A percentile compares a stretch with the other conserved stretches of the same genome.
Evolutionary conservation across 2,329 filamentous ascomycete genomes (phyloP).

Genomic region (Whalleya microplaca): DNA sequence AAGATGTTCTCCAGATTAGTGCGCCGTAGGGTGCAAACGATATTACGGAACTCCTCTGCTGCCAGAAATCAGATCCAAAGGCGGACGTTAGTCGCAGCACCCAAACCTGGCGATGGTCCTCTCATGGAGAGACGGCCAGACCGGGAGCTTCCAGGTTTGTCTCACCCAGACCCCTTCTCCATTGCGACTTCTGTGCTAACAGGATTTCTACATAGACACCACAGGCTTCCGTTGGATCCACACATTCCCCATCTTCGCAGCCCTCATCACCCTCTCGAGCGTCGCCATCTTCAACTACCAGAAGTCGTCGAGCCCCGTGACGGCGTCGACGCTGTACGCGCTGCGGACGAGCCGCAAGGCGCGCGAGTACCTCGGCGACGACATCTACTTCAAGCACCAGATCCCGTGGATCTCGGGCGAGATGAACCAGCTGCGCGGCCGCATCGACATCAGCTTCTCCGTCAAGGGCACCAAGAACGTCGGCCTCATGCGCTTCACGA

Average conservation of each 20-base stretch:
- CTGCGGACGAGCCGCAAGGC: constrained; percentile 79
- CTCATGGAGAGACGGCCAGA: constrained; percentile 68
- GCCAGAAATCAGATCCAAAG: constrained; percentile 32
- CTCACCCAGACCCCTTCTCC: background rate
- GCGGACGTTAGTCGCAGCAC: constrained; percentile 57
- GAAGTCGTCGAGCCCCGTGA: constrained; percentile 83
- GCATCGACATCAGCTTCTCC: constrained; percentile 83
- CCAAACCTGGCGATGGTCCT: constrained; percentile 63
- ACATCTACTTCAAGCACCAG: constrained; percentile 78
- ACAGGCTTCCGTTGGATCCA: constrained; percentile 66
- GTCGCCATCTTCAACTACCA: constrained; percentile 99
- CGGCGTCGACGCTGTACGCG: constrained; percentile 89
- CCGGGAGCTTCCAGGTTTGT: constrained; percentile 66
- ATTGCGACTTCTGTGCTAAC: background rate
- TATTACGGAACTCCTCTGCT: constrained; percentile 24
- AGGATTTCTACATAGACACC: constrained; percentile 25
- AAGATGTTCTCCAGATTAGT: constrained; percentile 42
- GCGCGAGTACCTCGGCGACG: constrained; percentile 79
- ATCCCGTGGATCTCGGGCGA: constrained; percentile 84
- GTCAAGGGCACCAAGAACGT: constrained; percentile 77
- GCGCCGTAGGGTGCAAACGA: constrained; percentile 35
- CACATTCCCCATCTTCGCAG: constrained; percentile 80
- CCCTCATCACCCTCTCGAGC: constrained; percentile 70
- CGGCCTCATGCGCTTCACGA: constrained; percentile 81
- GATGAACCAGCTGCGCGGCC: constrained; percentile 92